Base-by-base conservation (phyloP, 1,139 yeast species). In the Yamadazyma taylorii region DNA sequence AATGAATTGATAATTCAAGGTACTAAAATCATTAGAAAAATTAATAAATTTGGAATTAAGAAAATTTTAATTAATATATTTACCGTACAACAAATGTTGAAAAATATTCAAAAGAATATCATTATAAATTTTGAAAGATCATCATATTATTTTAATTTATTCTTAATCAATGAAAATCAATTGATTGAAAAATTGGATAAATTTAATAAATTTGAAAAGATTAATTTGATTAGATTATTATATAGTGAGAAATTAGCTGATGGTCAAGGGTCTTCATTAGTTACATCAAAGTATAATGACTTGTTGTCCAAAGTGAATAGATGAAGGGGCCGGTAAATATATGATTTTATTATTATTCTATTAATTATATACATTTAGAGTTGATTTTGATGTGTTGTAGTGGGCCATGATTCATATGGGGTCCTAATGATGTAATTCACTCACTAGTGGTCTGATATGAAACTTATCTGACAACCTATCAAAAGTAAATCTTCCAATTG, bases 51-150 rank as follows among this genome's bases (percentile, higher is more conserved):
- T 50, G 96, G 96, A 28, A 69, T 85, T 35, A 79, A 79, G 53
- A 78, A 81, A 50, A 66, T 87, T 45, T 63, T 80, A 41, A 72
- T 82, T 51, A 86, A 87, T 55, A 80, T 86, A 24, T 73, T 79
- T 39, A 82, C 86, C 0, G 61, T 87, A 34, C 95, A 85, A 60
- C 95, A 86, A 54, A 78, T 82, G 72, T 73, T 84, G 42, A 74
- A 88, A 48, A 80, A 79, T 42, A 69, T 85, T 16, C 73, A 79
- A 48, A 59, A 64, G 15, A 81, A 87, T 0, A 75, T 75, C 34
- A 63, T 66, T n/a, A 79, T 83, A 6, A 78, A 80, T 46, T 82
- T 85, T 60, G 60, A 73, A 14, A 62, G 68, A 29, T 73, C 87
- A 0, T 62, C 83, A 4, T 58, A 65, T 8, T 86, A 80, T 58